Evolutionary conservation across 1,284 basidiomycete genomes (phyloP), one percentile per base, ranked within the genome.

Genomic region (Puccinia novopanici): DNA sequence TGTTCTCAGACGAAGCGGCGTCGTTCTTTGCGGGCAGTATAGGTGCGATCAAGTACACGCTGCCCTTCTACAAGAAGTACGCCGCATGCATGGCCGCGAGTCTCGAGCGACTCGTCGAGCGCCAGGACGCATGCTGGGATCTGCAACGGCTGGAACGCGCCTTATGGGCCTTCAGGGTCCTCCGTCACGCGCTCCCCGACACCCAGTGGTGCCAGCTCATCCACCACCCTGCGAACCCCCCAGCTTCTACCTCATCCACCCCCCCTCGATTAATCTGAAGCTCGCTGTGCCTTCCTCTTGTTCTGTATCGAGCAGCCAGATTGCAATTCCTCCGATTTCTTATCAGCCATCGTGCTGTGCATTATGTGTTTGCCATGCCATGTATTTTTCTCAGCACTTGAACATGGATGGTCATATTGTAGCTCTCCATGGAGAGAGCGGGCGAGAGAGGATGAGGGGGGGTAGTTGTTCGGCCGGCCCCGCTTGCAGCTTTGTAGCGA

Each of bases 1-100:
- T 78, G 27, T 68, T 78, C 50, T 78, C 75, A 15, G 75, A 78
- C 67, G 75, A 78, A 78, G 48, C 65, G 13, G 75, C 75, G n/a
- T 61, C 57, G 24, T 70, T 65, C 50, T 59, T 78, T 50, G 50
- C 55, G 55, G 42, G 22, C 45, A 48, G 52, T 19, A 8, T 78
- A 17, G 65, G 65, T 0, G 22, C 30, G 15, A 59, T 78, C 42
- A 68, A 68, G 34, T 78, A 78, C 22, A 78, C 75, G 13, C 37
- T 68, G 24, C 65, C 75, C 3, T 78, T 24, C 42, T 78, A 78
- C 27, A 68, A 24, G 30, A 70, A 27, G 6, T 78, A 54, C 59
- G 63, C 52, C 12, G 52, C 42, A 24, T 70, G 34, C 19, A 68
- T 78, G 52, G 37, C 24, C n/a, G 37, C 6, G 12, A 68, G 27